Base-by-base conservation (phyloP, 345 rosid species). In the Firmiana major region DNA sequence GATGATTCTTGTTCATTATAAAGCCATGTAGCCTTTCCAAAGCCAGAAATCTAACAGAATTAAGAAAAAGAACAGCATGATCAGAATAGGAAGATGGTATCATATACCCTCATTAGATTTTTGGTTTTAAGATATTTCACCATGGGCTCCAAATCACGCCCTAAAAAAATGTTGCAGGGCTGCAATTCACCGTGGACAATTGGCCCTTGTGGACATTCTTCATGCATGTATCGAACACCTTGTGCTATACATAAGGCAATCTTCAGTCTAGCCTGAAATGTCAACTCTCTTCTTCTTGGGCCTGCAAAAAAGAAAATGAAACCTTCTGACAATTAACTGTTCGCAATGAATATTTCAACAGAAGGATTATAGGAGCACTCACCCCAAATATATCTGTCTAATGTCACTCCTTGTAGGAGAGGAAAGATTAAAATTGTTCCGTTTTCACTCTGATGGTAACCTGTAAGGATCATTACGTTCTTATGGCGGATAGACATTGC, bases 211-310 rank as follows among this genome's bases (percentile, higher is more conserved):
- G 80, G 82, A 75, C 83, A 83, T 65, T 83, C 85, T 75, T 78
- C 80, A 45, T 86, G 88, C 88, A 86, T 79, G 40, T 83, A 86
- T 54, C 85, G 82, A 54, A 83, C 24, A 1, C 69, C 88, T 21
- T 77, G 71, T 48, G 86, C 86, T 40, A 72, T 81, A 22, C 73
- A 80, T 48, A 75, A 38, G 45, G 86, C 88, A 21, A 86, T 83
- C 69, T 79, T 79, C 79, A 86, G 10, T 51, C 74, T 81, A 12
- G 77, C 81, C 45, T 75, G 40, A 51, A 86, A 86, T 75, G 42
- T 75, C 71, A 83, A 48, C 12, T 53, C 63, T 26, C 10, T 26
- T 67, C 60, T 59, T 26, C 24, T 46, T 13, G 28, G 69, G 55
- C 73, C 82, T 85, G 80, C 7, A 3, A 54, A 11, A 76, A 63